These are phyloP conservation scores for Naganishia onofrii DNA, from an alignment of 768 basidiomycete species.

Conservation along the genomic window DNA sequence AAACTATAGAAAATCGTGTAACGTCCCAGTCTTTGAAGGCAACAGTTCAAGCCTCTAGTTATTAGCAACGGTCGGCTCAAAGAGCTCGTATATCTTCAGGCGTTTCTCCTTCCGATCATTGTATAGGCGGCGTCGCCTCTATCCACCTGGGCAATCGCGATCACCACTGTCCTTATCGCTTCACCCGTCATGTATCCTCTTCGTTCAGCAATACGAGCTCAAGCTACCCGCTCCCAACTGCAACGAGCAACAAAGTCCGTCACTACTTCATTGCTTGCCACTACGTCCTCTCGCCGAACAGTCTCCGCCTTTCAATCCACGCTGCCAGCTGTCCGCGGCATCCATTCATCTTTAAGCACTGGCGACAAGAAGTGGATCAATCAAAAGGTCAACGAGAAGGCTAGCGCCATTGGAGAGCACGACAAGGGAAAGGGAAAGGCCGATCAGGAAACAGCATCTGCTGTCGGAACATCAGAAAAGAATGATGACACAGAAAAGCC, in stretches of 20 bases:
- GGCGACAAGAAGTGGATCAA: slow-evolving; percentile 30
- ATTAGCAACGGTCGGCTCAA: neutral
- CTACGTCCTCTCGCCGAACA: slow-evolving; percentile 3
- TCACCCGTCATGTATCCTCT: slow-evolving; percentile 14
- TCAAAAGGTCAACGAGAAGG: slow-evolving; percentile 12
- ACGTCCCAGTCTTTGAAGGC: neutral
- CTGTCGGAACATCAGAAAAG: slow-evolving; percentile 1
- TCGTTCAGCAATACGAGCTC: slow-evolving; percentile 9
- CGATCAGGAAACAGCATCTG: neutral
- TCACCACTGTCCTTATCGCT: slow-evolving; percentile 8
- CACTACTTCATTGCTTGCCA: neutral
- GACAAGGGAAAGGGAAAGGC: slow-evolving; percentile 19
- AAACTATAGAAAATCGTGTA: slow-evolving; percentile 3
- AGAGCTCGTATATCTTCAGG: neutral
- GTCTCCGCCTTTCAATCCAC: neutral
- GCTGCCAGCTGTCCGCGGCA: neutral
- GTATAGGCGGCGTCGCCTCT: slow-evolving; percentile 14
- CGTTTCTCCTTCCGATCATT: neutral
- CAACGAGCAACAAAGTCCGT: slow-evolving; percentile 11
- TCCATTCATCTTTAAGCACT: slow-evolving; percentile 8
- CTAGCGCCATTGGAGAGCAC: neutral
- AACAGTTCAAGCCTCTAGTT: neutral
- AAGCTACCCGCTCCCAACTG: slow-evolving; percentile 6
- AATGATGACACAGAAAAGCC: neutral
- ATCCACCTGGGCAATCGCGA: slow-evolving; percentile 6